Percentiles rank a stretch among this genome's conserved stretches.
Evolutionary conservation across 352 stramenopile species (phyloP).

Genomic region (Pythium diclinum): DNA sequence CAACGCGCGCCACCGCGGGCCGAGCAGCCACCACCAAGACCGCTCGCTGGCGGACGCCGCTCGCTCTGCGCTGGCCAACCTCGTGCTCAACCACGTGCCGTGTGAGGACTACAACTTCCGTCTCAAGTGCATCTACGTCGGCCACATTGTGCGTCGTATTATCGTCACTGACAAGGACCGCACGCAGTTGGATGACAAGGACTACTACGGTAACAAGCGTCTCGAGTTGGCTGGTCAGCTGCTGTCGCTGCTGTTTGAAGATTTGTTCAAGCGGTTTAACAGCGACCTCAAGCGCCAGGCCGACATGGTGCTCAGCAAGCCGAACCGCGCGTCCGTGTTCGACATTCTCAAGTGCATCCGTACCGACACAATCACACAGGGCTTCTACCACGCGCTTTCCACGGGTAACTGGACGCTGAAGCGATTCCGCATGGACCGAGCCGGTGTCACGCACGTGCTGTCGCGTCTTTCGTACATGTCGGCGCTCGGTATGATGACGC

Average conservation of each 20-base stretch:
- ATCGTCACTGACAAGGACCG: slow-evolving; percentile 86
- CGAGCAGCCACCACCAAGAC: slow-evolving; percentile 35
- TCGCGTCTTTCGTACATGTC: slow-evolving; percentile 98
- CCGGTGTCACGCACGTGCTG: slow-evolving; percentile 96
- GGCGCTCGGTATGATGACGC: slow-evolving; percentile 98
- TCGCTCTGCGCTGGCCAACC: slow-evolving; percentile 95
- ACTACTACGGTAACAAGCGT: slow-evolving; percentile 99
- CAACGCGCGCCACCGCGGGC: slow-evolving; percentile 33
- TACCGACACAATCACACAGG: slow-evolving; percentile 98
- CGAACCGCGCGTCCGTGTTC: slow-evolving; percentile 97
- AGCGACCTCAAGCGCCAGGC: slow-evolving; percentile 97
- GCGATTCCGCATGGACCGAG: slow-evolving; percentile 99
- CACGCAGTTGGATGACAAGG: slow-evolving; percentile 96
- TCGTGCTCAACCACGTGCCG: slow-evolving; percentile 99
- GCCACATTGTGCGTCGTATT: slow-evolving; percentile 95
- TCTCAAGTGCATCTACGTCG: slow-evolving; percentile 97
- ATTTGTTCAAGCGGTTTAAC: slow-evolving; percentile 99
- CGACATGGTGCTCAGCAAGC: slow-evolving; percentile 97
- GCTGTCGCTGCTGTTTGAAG: slow-evolving; percentile 98
- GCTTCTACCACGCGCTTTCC: slow-evolving; percentile 80
- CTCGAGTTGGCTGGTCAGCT: slow-evolving; percentile 98
- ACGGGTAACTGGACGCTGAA: slow-evolving; percentile 99
- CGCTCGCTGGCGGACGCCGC: slow-evolving; percentile 92
- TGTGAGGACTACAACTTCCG: slow-evolving; percentile 97
- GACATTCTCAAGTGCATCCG: slow-evolving; percentile 98